Percentiles rank a stretch among this genome's conserved stretches.
Conservation (phyloP, 352 stramenopile genomes). For the Pythium scleroteichum region DNA sequence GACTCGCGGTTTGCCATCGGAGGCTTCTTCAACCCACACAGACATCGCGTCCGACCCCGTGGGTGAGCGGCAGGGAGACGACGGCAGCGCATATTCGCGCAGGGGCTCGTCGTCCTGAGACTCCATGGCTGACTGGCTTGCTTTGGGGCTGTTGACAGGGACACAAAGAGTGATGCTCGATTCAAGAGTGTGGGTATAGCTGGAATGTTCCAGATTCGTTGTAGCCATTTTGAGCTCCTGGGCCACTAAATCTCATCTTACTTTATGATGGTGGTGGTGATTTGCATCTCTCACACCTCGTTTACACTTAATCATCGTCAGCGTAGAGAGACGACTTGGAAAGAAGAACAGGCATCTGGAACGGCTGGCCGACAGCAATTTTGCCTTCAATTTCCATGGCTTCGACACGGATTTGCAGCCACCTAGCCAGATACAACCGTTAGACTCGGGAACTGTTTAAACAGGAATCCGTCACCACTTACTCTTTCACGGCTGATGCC, state of each 20-base stretch:
- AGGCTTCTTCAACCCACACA: conserved; percentile 53
- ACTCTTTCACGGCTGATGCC: conserved; percentile 87
- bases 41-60: conserved; percentile 50
- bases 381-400: conserved; percentile 85
- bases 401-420: conserved; percentile 84
- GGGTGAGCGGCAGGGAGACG: conserved; percentile 57
- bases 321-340: conserved; percentile 88
- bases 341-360: conserved; percentile 83
- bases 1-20: conserved; percentile 47
- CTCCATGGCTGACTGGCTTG: conserved; percentile 14
- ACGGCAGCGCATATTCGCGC: conserved; percentile 65
- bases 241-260: conserved; percentile 7
- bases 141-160: not conserved
- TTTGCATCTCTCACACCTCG: too few species aligned
- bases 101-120: conserved; percentile 26
- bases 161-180: not conserved
- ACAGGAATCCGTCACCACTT: conserved; percentile 29
- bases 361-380: conserved; percentile 72
- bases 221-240: not conserved
- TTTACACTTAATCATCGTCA: conserved; percentile 68
- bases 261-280: conserved; percentile 3
- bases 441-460: not conserved
- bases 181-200: conserved; percentile 26
- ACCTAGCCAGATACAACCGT: conserved; percentile 37
- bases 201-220: conserved; percentile 1